Conservation (phyloP, 2,329 filamentous ascomycete species). For the Thelonectria discophora region DNA sequence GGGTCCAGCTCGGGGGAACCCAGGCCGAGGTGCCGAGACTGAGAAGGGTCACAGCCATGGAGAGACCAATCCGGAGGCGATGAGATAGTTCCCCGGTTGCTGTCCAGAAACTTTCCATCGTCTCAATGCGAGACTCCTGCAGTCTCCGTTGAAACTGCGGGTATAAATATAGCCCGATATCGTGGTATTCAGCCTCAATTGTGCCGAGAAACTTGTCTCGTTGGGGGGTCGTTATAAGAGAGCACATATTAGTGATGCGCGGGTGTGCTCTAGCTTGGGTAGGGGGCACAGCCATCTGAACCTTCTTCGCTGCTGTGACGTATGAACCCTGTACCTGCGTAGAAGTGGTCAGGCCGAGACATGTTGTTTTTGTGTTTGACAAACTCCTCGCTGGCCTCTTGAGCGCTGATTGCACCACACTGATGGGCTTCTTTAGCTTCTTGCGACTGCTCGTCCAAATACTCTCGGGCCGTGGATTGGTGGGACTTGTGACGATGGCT, state of each 20-base stretch:
- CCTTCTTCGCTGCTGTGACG: too few species aligned
- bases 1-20: neutral
- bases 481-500: too few species aligned
- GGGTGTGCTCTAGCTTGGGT: too few species aligned
- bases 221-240: neutral
- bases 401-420: too few species aligned
- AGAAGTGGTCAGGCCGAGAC: too few species aligned
- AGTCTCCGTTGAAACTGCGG: neutral
- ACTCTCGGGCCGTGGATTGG: too few species aligned
- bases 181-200: conserved; percentile 1
- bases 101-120: neutral
- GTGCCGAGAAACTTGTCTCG: neutral
- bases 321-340: neutral
- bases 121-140: neutral
- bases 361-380: too few species aligned
- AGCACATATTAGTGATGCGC: too few species aligned
- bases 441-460: too few species aligned
- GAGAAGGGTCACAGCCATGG: neutral
- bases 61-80: neutral
- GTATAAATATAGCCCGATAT: neutral
- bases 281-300: too few species aligned
- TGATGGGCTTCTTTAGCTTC: too few species aligned
- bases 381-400: too few species aligned
- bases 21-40: neutral
- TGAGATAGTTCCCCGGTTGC: neutral